Evolutionary conservation across 2,329 filamentous ascomycete genomes (phyloP).

Genomic region (Lachnellula occidentalis): DNA sequence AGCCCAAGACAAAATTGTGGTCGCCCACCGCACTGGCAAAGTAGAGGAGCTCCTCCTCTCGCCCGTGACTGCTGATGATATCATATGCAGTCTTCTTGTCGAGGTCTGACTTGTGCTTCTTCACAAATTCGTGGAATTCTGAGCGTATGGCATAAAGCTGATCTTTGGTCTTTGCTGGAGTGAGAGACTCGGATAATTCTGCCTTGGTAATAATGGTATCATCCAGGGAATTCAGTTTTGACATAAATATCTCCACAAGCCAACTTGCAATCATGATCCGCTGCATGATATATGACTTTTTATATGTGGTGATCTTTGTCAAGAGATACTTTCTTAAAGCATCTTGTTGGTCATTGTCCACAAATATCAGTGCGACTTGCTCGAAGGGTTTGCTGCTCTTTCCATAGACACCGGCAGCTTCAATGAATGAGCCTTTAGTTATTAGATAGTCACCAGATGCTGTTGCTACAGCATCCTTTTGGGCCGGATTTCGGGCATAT

Average conservation of each 20-base stretch:
- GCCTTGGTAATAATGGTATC: constrained; percentile 89
- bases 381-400: constrained; percentile 97
- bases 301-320: constrained; percentile 75
- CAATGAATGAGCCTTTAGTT: constrained; percentile 71
- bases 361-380: constrained; percentile 85
- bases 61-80: constrained; percentile 89
- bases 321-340: constrained; percentile 84
- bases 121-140: constrained; percentile 86
- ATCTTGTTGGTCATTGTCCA: constrained; percentile 85
- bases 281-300: constrained; percentile 84
- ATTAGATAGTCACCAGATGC: constrained; percentile 87
- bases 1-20: constrained; percentile 89
- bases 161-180: constrained; percentile 63
- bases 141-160: constrained; percentile 64
- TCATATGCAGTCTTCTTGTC: constrained; percentile 93
- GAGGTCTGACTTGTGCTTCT: constrained; percentile 77
- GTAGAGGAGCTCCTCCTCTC: constrained; percentile 86
- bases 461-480: constrained; percentile 87
- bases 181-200: constrained; percentile 68
- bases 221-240: constrained; percentile 88
- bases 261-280: constrained; percentile 91
- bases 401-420: constrained; percentile 86
- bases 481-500: constrained; percentile 72
- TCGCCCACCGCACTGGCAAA: constrained; percentile 87
- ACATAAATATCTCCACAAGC: constrained; percentile 96